phyloP scores from a whole-genome alignment of 2,329 filamentous ascomycete genomes.

The Podosphaera xanthii region DNA sequence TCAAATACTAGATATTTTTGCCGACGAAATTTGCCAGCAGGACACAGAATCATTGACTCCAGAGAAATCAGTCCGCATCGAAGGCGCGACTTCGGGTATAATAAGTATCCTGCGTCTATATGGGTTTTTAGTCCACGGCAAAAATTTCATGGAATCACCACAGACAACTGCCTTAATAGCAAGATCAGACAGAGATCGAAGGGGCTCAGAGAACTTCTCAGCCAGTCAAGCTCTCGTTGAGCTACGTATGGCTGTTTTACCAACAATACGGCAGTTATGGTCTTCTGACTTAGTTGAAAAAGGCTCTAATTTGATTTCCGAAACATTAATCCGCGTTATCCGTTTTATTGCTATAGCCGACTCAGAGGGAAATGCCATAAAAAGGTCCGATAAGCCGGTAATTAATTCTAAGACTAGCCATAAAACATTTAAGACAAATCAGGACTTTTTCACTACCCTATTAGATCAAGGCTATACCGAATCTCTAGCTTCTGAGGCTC shows the following conservation, averaged over 20 bases:
- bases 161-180: constrained; percentile 32
- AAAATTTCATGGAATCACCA: constrained; percentile 56
- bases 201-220: constrained; percentile 35
- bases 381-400: constrained; percentile 33
- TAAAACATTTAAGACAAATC: constrained; percentile 28
- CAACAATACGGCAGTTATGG: constrained; percentile 61
- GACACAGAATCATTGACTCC: constrained; percentile 10
- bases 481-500: constrained; percentile 50
- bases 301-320: constrained; percentile 51
- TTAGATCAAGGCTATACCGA: constrained; percentile 24
- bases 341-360: constrained; percentile 59
- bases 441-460: constrained; percentile 21
- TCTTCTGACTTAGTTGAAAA: constrained; percentile 66
- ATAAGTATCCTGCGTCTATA: constrained; percentile 76
- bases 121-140: constrained; percentile 49
- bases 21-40: constrained; percentile 28
- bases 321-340: constrained; percentile 63
- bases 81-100: constrained; percentile 34
- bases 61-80: constrained; percentile 15
- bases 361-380: constrained; percentile 42
- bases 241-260: constrained; percentile 56
- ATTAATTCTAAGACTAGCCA: constrained; percentile 17
- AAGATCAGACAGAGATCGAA: constrained; percentile 29
- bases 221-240: constrained; percentile 68
- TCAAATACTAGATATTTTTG: constrained; percentile 46